Percentiles rank a stretch among this genome's conserved stretches.
These are phyloP conservation scores for Piloderma croceum DNA, from an alignment of 768 basidiomycete genomes.

Conservation along the genomic window DNA sequence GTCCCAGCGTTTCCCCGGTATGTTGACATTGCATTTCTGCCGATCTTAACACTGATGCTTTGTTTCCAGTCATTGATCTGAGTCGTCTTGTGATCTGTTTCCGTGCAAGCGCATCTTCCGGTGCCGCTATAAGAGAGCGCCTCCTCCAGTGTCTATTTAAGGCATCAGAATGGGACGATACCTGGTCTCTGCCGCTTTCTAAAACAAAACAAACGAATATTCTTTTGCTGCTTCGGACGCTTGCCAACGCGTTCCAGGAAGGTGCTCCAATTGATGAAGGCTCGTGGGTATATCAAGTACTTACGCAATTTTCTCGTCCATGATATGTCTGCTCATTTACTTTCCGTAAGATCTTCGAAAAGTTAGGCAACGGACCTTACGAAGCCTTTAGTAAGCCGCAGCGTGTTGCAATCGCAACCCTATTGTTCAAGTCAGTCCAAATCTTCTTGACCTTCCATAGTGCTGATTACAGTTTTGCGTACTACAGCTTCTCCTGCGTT, in stretches of 20 bases:
- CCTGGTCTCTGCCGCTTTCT: constrained; percentile 48
- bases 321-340: not conserved
- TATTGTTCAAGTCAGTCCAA: constrained; percentile 78
- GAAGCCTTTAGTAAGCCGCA: constrained; percentile 59
- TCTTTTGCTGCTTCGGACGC: constrained; percentile 67
- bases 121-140: constrained; percentile 37
- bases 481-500: constrained; percentile 60
- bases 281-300: constrained; percentile 50
- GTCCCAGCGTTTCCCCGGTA: constrained; percentile 69
- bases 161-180: constrained; percentile 59
- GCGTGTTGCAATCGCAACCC: constrained; percentile 72
- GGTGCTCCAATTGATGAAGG: constrained; percentile 37
- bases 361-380: constrained; percentile 47
- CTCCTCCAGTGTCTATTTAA: constrained; percentile 61
- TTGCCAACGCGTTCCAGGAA: constrained; percentile 77
- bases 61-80: constrained; percentile 71
- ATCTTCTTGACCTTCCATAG: not conserved
- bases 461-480: constrained; percentile 7
- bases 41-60: not conserved
- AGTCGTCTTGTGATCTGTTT: constrained; percentile 68
- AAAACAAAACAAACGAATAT: constrained; percentile 84
- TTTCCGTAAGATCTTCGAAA: constrained; percentile 47
- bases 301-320: constrained; percentile 7
- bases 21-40: constrained; percentile 6
- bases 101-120: constrained; percentile 47